phyloP scores from a whole-genome alignment of 1,139 yeast genomes.

The Entelexis paramagnoliae region DNA sequence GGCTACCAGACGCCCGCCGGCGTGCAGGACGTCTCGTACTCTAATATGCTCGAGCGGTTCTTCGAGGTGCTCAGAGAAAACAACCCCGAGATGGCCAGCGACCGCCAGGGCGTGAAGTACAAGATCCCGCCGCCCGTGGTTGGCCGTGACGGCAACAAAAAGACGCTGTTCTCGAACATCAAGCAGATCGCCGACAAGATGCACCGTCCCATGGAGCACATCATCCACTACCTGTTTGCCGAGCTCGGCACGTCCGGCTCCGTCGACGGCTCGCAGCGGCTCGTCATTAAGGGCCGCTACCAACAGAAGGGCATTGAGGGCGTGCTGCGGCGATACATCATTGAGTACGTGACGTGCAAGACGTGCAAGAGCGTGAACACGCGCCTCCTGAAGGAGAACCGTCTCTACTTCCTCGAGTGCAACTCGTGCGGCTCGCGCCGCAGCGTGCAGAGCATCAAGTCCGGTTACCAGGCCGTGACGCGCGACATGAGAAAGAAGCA shows the following conservation, averaged over 20 bases:
- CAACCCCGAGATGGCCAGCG: conserved; percentile 98
- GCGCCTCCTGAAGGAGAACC: conserved; percentile 89
- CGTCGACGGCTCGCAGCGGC: conserved; percentile 93
- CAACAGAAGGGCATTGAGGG: conserved; percentile 96
- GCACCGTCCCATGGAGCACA: conserved; percentile 95
- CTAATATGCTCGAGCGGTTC: conserved; percentile 68
- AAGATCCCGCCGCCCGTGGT: conserved; percentile 97
- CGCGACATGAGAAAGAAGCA: conserved; percentile 45
- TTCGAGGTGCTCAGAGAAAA: conserved; percentile 77
- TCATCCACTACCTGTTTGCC: conserved; percentile 91
- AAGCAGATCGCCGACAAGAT: conserved; percentile 88
- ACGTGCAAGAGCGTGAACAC: conserved; percentile 98
- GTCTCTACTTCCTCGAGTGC: conserved; percentile 95
- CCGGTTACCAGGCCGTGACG: conserved; percentile 95
- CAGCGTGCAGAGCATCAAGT: conserved; percentile 93
- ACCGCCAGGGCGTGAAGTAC: conserved; percentile 82
- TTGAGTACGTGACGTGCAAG: conserved; percentile 96
- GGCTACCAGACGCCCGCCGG: conserved; percentile 28
- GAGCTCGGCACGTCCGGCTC: conserved; percentile 99
- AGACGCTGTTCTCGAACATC: conserved; percentile 90
- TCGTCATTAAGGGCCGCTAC: conserved; percentile 95
- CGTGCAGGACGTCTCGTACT: conserved; percentile 62
- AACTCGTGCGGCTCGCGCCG: conserved; percentile 96
- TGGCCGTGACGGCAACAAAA: conserved; percentile 94
- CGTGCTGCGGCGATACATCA: conserved; percentile 87